phyloP scores from a whole-genome alignment of 2,329 filamentous ascomycete genomes.

The Pseudogymnoascus destructans region DNA sequence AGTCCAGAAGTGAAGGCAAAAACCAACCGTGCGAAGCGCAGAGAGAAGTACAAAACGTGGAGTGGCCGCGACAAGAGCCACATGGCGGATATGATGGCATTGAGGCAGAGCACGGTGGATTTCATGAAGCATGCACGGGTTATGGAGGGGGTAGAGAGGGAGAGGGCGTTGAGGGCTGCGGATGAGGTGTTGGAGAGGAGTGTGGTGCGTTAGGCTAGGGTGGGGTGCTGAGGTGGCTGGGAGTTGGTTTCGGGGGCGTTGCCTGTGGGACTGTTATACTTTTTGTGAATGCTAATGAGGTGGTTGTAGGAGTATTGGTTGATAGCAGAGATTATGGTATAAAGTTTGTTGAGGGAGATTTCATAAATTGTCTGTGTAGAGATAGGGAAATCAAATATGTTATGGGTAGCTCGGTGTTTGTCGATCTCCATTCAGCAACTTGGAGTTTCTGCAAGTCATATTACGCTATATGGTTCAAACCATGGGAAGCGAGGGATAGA shows the following conservation, averaged over 20 bases:
- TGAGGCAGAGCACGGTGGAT: slow-evolving; percentile 20
- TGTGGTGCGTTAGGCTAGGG: neutral
- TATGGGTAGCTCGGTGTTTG: neutral
- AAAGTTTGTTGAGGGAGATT: neutral
- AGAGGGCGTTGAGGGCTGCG: slow-evolving; percentile 15
- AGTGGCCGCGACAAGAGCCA: slow-evolving; percentile 19
- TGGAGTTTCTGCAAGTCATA: neutral
- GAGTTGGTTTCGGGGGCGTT: neutral
- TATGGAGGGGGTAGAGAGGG: slow-evolving; percentile 16
- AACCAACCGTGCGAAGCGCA: neutral
- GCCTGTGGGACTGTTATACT: neutral
- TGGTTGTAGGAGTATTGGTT: neutral
- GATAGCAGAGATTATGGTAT: neutral
- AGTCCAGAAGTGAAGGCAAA: neutral
- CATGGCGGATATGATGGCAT: neutral
- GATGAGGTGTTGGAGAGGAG: neutral
- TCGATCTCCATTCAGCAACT: neutral
- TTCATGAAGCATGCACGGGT: slow-evolving; percentile 14
- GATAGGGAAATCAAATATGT: neutral
- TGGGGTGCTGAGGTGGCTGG: too few species aligned
- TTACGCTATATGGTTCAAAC: neutral
- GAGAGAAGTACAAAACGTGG: slow-evolving; percentile 21
- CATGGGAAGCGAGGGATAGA: neutral
- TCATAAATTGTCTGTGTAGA: neutral
- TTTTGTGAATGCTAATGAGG: neutral